A percentile compares a stretch with the other conserved stretches of the same genome.
phyloP scores from a whole-genome alignment of 495 filamentous ascomycete genomes.

The Xylaria intraflava region DNA sequence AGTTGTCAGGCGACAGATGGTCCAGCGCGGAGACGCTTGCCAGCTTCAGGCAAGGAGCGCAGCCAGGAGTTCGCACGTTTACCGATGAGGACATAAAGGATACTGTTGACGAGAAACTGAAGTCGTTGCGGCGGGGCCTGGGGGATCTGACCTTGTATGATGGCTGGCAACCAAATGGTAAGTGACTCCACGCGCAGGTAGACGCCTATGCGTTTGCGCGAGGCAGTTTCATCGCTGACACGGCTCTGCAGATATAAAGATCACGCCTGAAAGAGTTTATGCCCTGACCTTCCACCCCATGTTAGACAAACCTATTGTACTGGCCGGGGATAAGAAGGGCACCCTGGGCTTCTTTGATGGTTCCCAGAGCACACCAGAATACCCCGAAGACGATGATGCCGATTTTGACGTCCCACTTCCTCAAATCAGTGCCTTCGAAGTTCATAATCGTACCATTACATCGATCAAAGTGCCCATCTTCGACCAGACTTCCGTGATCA shows the following conservation, averaged over 20 bases:
- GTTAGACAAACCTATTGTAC: constrained; percentile 77
- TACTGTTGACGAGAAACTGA: constrained; percentile 71
- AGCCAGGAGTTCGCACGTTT: constrained; percentile 77
- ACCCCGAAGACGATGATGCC: constrained; percentile 50
- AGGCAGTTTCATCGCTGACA: constrained; percentile 12
- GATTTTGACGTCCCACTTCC: constrained; percentile 62
- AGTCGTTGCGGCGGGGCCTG: constrained; percentile 74
- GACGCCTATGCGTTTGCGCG: too few species aligned
- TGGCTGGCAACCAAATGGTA: constrained; percentile 69
- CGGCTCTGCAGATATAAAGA: constrained; percentile 65
- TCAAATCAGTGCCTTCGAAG: constrained; percentile 76
- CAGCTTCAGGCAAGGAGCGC: constrained; percentile 55
- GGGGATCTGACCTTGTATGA: constrained; percentile 73
- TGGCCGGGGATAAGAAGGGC: constrained; percentile 92
- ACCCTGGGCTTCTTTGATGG: constrained; percentile 91
- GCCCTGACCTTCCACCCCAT: constrained; percentile 85
- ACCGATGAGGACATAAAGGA: constrained; percentile 69
- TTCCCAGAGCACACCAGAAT: constrained; percentile 56
- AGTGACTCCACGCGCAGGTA: constrained; percentile 11
- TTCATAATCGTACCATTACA: constrained; percentile 82
- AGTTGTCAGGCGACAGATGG: constrained; percentile 68
- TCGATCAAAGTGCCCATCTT: constrained; percentile 69
- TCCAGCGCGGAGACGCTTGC: constrained; percentile 26
- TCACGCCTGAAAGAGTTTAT: constrained; percentile 86
- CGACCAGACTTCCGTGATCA: constrained; percentile 67